phyloP scores from a whole-genome alignment of 805 yeast species.

The Saturnispora diversa region DNA sequence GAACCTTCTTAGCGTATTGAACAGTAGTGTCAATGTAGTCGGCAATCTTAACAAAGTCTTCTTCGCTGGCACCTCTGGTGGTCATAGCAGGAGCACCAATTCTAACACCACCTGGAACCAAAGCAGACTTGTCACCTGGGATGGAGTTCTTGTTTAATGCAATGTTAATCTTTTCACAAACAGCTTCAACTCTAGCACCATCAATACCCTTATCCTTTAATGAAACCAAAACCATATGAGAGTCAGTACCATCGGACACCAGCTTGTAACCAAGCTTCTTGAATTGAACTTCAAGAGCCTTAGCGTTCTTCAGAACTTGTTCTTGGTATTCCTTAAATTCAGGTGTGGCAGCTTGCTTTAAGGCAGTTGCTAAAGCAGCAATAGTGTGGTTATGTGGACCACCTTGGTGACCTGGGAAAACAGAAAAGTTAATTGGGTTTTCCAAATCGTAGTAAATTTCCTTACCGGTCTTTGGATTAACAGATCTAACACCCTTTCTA shows the following conservation, averaged over 20 bases:
- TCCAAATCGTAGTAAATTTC: conserved; percentile 82
- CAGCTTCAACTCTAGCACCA: conserved; percentile 92
- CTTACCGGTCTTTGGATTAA: conserved; percentile 70
- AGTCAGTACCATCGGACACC: conserved; percentile 91
- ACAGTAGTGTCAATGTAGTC: conserved; percentile 75
- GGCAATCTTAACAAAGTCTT: conserved; percentile 76
- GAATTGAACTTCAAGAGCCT: conserved; percentile 64
- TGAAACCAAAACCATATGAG: conserved; percentile 82
- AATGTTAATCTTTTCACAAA: conserved; percentile 82
- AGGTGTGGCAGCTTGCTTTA: conserved; percentile 84
- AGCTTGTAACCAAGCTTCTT: conserved; percentile 57
- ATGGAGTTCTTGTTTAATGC: conserved; percentile 95
- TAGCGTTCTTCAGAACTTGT: conserved; percentile 75
- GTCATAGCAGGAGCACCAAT: conserved; percentile 99
- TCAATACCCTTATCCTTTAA: conserved; percentile 74
- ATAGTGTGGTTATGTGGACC: conserved; percentile 99
- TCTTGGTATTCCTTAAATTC: conserved; percentile 83
- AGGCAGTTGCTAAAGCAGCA: conserved; percentile 90
- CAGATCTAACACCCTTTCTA: conserved; percentile 86
- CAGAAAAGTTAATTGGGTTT: conserved; percentile 87
- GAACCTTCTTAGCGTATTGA: conserved; percentile 65
- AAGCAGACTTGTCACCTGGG: conserved; percentile 93
- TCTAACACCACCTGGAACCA: conserved; percentile 93
- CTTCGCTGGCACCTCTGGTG: conserved; percentile 78
- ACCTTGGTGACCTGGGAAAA: conserved; percentile 99